A percentile compares a stretch with the other conserved stretches of the same genome.
These are phyloP conservation scores for Flaveria linearis DNA, from an alignment of 129 eudicot species.

Conservation along the genomic window DNA sequence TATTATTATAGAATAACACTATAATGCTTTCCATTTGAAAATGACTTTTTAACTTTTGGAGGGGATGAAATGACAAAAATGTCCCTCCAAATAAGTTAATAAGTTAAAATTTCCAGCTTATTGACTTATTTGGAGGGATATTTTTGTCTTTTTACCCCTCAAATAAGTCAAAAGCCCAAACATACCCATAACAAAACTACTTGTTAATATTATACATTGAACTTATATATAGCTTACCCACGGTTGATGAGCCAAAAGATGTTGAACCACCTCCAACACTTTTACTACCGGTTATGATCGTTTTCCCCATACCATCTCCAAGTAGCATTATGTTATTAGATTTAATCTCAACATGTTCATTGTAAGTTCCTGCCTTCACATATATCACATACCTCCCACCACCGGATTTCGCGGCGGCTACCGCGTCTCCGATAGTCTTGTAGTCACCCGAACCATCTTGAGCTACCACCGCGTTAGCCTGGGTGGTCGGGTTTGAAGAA, in stretches of 20 bases:
- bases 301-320: conserved; percentile 86
- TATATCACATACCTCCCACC: conserved; percentile 61
- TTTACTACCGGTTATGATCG: conserved; percentile 71
- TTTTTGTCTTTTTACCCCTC: too few relatives aligned
- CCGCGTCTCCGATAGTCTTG: conserved; percentile 52
- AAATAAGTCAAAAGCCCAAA: too few relatives aligned
- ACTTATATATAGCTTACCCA: conserved; percentile 52
- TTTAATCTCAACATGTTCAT: conserved; percentile 49
- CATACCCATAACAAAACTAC: too few relatives aligned
- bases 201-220: too few relatives aligned
- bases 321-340: conserved; percentile 57
- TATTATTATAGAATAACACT: too few relatives aligned
- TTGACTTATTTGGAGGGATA: too few relatives aligned
- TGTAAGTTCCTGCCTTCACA: conserved; percentile 59
- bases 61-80: too few relatives aligned
- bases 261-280: conserved; percentile 79
- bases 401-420: conserved; percentile 50
- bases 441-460: conserved; percentile 74
- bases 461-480: conserved; percentile 63
- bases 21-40: too few relatives aligned
- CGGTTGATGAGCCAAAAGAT: conserved; percentile 61
- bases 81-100: too few relatives aligned
- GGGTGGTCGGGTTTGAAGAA: conserved; percentile 32
- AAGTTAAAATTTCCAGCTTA: too few relatives aligned
- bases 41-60: too few relatives aligned